Percentiles rank a stretch among this genome's conserved stretches.
These are phyloP conservation scores for Magnolia officinalis DNA, from an alignment of 164 flowering plant species.

Conservation along the genomic window DNA sequence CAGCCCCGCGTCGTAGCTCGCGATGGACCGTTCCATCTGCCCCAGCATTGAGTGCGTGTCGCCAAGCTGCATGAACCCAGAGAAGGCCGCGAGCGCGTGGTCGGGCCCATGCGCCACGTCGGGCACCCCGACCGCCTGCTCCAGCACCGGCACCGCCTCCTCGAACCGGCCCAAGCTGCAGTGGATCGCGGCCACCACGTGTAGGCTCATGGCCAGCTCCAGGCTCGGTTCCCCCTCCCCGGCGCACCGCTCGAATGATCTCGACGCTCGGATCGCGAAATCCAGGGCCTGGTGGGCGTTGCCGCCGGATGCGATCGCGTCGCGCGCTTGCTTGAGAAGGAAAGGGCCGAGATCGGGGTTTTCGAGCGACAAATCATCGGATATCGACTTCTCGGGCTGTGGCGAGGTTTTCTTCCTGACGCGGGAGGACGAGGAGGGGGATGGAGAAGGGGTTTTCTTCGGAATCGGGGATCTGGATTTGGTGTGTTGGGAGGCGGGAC, in stretches of 20 bases:
- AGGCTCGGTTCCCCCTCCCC: slow-evolving; percentile 70
- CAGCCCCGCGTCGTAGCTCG: slow-evolving; percentile 69
- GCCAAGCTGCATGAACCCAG: slow-evolving; percentile 95
- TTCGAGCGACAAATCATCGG: slow-evolving; percentile 71
- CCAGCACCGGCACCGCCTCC: slow-evolving; percentile 91
- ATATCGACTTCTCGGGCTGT: slow-evolving; percentile 13
- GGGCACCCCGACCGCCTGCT: slow-evolving; percentile 79
- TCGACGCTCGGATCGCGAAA: slow-evolving; percentile 81
- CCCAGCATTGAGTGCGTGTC: slow-evolving; percentile 96
- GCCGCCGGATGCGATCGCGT: slow-evolving; percentile 86
- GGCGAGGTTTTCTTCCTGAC: slow-evolving; percentile 51
- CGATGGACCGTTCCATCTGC: slow-evolving; percentile 70
- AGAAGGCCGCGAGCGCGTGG: slow-evolving; percentile 89
- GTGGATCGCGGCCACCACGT: slow-evolving; percentile 91
- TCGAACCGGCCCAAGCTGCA: slow-evolving; percentile 89
- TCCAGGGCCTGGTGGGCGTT: slow-evolving; percentile 83
- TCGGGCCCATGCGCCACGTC: slow-evolving; percentile 64
- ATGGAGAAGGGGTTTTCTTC: slow-evolving; percentile 41
- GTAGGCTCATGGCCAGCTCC: slow-evolving; percentile 90
- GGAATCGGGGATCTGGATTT: slow-evolving; percentile 44
- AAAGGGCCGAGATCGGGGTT: slow-evolving; percentile 99
- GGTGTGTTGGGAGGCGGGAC: slow-evolving; percentile 19
- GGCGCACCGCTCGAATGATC: slow-evolving; percentile 80
- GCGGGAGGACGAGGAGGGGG: slow-evolving; percentile 60
- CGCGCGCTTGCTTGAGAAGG: slow-evolving; percentile 80